Percentiles rank a stretch among this genome's conserved stretches.
These are phyloP conservation scores for Boletus albobrunnescens DNA, from an alignment of 1,284 basidiomycete genomes.

Conservation along the genomic window DNA sequence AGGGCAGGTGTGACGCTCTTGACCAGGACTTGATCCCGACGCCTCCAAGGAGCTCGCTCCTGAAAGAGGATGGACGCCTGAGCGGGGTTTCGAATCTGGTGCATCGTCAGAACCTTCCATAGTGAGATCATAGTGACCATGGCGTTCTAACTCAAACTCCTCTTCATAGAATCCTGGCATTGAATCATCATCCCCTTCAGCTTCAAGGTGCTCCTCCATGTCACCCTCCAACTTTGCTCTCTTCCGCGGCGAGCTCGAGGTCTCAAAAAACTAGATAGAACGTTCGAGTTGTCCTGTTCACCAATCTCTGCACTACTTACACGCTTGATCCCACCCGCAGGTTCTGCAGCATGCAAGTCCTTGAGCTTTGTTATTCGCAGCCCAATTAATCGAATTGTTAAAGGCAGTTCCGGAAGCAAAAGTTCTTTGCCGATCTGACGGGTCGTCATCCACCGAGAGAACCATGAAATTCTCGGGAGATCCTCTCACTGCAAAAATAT, in stretches of 20 bases:
- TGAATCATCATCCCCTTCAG: slow-evolving; percentile 37
- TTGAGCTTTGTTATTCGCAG: slow-evolving; percentile 81
- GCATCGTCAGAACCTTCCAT: slow-evolving; percentile 17
- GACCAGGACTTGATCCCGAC: slow-evolving; percentile 7
- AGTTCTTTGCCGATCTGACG: slow-evolving; percentile 75
- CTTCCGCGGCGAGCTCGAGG: slow-evolving; percentile 39
- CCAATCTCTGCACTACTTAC: slow-evolving; percentile 38
- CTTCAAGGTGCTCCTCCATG: slow-evolving; percentile 8
- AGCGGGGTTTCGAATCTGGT: slow-evolving; percentile 16
- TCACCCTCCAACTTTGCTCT: slow-evolving; percentile 34
- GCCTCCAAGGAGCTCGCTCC: background rate
- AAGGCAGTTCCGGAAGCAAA: slow-evolving; percentile 73
- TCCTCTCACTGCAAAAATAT: slow-evolving; percentile 65
- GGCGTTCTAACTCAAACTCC: slow-evolving; percentile 27
- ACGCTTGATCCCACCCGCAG: slow-evolving; percentile 55
- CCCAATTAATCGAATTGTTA: slow-evolving; percentile 77
- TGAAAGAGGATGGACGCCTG: background rate
- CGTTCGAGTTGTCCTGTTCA: background rate
- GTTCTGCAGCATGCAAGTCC: slow-evolving; percentile 57
- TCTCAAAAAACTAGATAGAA: slow-evolving; percentile 52
- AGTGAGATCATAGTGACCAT: slow-evolving; percentile 20
- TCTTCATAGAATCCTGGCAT: slow-evolving; percentile 59
- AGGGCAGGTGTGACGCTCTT: slow-evolving; percentile 47
- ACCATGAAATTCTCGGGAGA: background rate
- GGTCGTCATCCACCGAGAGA: slow-evolving; percentile 4